These are phyloP conservation scores for Pugionium cornutum DNA, from an alignment of 345 rosid species.

Conservation along the genomic window DNA sequence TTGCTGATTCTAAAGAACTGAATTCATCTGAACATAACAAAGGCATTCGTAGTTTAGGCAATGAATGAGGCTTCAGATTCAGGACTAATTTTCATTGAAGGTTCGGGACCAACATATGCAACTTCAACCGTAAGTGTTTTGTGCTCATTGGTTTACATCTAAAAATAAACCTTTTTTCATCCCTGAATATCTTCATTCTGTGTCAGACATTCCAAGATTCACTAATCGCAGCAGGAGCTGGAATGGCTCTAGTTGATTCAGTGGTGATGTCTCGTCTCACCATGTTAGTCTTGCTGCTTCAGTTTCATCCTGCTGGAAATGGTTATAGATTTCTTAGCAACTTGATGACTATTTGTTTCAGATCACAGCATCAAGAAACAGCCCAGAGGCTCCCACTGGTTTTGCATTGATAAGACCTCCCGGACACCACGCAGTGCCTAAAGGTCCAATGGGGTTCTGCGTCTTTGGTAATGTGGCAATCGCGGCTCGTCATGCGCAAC, in stretches of 20 bases:
- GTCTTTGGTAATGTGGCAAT: slow-evolving; percentile 90
- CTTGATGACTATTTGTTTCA: slow-evolving; percentile 31
- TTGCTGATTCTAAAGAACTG: background rate
- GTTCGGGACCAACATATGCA: slow-evolving; percentile 94
- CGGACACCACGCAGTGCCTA: slow-evolving; percentile 90
- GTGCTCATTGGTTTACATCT: slow-evolving; percentile 19
- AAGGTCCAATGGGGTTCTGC: slow-evolving; percentile 98
- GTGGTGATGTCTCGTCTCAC: slow-evolving; percentile 83
- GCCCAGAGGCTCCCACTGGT: slow-evolving; percentile 64
- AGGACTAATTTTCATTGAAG: slow-evolving; percentile 76
- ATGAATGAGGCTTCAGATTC: slow-evolving; percentile 71
- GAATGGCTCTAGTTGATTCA: slow-evolving; percentile 87
- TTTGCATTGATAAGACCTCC: slow-evolving; percentile 96
- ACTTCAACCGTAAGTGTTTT: slow-evolving; percentile 64
- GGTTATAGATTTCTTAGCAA: slow-evolving; percentile 1
- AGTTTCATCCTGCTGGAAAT: background rate
- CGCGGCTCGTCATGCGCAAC: slow-evolving; percentile 93
- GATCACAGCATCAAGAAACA: slow-evolving; percentile 67
- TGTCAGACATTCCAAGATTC: slow-evolving; percentile 87
- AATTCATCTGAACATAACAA: slow-evolving; percentile 20
- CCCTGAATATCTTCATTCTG: slow-evolving; percentile 19
- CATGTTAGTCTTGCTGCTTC: slow-evolving; percentile 46
- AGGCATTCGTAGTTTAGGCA: slow-evolving; percentile 52
- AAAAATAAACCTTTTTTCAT: background rate
- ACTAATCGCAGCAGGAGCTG: slow-evolving; percentile 92